A percentile compares a stretch with the other conserved stretches of the same genome.
phyloP scores from a whole-genome alignment of 2,329 filamentous ascomycete genomes.

The Thermothelomyces thermophilus region DNA sequence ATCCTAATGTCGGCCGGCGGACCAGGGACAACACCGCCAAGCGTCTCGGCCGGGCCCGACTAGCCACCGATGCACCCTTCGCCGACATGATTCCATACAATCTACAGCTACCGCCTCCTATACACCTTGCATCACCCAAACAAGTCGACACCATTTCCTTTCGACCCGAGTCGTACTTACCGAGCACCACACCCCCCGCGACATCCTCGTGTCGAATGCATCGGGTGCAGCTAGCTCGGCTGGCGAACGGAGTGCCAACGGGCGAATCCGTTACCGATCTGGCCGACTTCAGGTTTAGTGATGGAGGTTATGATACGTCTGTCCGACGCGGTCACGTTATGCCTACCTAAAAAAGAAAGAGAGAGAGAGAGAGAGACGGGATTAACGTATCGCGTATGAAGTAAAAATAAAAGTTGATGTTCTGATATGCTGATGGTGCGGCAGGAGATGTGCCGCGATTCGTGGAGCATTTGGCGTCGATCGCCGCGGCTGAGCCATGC shows the following conservation, averaged over 20 bases:
- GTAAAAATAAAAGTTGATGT: slow-evolving; percentile 7
- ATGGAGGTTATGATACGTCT: not conserved
- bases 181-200: not conserved
- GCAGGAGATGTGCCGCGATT: too few species aligned
- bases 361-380: too few species aligned
- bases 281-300: not conserved
- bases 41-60: not conserved
- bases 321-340: slow-evolving; percentile 6
- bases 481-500: too few species aligned
- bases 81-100: not conserved
- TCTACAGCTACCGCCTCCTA: not conserved
- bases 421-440: too few species aligned
- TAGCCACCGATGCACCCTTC: not conserved
- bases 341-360: too few species aligned
- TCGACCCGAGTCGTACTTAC: too few species aligned
- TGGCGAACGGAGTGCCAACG: not conserved
- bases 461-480: too few species aligned
- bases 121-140: not conserved
- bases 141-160: not conserved
- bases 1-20: not conserved
- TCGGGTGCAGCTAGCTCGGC: not conserved
- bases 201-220: too few species aligned
- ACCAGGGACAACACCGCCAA: not conserved
- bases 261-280: not conserved
- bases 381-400: not conserved